phyloP scores from a whole-genome alignment of 2,329 filamentous ascomycete species.

The Aspergillus sp. region DNA sequence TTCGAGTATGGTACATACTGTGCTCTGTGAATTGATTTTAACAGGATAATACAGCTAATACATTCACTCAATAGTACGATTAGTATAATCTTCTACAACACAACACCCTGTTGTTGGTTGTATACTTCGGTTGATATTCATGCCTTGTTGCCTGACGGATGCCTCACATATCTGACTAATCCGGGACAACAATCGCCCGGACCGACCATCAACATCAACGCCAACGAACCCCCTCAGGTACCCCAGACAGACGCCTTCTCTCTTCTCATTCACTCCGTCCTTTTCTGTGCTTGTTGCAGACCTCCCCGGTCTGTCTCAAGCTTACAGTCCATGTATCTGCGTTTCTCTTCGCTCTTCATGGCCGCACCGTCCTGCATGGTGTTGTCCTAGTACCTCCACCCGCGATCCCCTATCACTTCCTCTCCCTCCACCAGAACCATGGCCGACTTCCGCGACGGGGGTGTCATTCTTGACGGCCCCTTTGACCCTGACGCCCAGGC shows the following conservation, averaged over 20 bases:
- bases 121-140: too few species aligned
- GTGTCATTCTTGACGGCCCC: slow-evolving; percentile 47
- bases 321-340: slow-evolving; percentile 11
- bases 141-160: too few species aligned
- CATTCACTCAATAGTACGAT: too few species aligned
- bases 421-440: slow-evolving; percentile 23
- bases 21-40: too few species aligned
- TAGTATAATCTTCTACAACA: too few species aligned
- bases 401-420: slow-evolving; percentile 6
- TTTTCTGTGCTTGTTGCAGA: not conserved
- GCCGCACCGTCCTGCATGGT: slow-evolving; percentile 22
- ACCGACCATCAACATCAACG: not conserved
- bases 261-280: not conserved
- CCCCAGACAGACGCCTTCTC: not conserved
- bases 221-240: not conserved
- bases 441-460: slow-evolving; percentile 43
- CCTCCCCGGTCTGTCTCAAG: slow-evolving; percentile 9
- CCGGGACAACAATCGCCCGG: not conserved
- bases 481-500: slow-evolving; percentile 65
- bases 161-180: too few species aligned
- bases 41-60: too few species aligned
- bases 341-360: slow-evolving; percentile 13
- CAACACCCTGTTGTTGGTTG: too few species aligned
- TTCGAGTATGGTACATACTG: too few species aligned
- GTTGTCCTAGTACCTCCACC: slow-evolving; percentile 15